Conservation (phyloP, 192 early-diverging fungal species). For the Backusella morwellensis region DNA sequence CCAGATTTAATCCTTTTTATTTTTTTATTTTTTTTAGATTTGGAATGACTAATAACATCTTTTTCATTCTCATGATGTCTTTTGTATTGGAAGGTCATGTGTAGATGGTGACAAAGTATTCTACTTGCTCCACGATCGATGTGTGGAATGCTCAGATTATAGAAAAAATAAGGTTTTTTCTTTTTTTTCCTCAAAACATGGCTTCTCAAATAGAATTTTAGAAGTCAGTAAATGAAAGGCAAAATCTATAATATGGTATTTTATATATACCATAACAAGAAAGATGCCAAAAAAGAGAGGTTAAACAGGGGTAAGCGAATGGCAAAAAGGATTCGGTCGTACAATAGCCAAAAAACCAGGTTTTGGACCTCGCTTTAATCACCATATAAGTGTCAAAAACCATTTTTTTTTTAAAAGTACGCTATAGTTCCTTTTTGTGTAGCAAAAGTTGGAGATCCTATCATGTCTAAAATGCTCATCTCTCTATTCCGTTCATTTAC, state of each 20-base stretch:
- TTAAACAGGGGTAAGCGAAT: neutral
- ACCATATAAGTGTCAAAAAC: neutral
- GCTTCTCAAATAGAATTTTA: no score
- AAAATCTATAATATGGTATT: neutral
- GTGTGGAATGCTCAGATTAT: no score
- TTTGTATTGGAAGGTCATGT: neutral
- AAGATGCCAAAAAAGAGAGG: neutral
- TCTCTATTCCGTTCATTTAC: no score
- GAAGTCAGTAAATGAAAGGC: neutral
- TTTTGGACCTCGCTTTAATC: neutral
- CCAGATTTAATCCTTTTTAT: neutral
- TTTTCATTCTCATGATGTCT: neutral
- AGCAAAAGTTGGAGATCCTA: neutral
- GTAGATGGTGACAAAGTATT: neutral
- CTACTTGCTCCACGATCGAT: no score
- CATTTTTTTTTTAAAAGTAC: neutral
- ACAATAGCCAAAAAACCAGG: neutral
- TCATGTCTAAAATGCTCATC: neutral
- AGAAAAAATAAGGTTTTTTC: no score
- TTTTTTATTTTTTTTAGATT: neutral
- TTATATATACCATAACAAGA: neutral
- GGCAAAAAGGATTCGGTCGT: neutral
- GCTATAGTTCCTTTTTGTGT: neutral
- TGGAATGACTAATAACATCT: neutral
- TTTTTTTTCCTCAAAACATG: no score